Evolutionary conservation across 345 rosid genomes (phyloP).

Genomic region (Hypericum perforatum): DNA sequence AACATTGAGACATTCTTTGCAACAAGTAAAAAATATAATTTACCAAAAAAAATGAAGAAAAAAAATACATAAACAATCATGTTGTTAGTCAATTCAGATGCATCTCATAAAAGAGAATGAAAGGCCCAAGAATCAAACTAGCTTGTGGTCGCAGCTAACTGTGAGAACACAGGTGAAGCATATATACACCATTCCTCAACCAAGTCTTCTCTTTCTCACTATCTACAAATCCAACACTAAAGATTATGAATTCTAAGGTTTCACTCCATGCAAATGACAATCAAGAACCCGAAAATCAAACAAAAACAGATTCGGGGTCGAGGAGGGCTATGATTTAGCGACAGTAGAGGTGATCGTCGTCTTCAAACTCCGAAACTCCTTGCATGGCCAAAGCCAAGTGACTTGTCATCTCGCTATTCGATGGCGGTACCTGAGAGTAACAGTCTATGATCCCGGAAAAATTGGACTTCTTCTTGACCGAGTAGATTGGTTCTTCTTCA

Average conservation of each 20-base stretch:
- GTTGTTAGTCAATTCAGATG: no score
- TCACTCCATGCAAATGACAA: constrained; percentile 14
- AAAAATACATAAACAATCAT: no score
- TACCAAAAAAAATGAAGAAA: no score
- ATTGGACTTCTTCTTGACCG: constrained; percentile 34
- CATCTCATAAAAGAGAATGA: no score
- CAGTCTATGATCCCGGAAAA: constrained; percentile 56
- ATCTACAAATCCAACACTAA: constrained; percentile 27
- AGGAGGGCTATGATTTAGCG: constrained; percentile 24
- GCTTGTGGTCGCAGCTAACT: no score
- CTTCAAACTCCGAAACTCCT: constrained; percentile 72
- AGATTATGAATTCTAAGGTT: constrained; percentile 13
- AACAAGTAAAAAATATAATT: no score
- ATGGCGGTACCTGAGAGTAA: constrained; percentile 46
- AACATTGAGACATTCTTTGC: no score
- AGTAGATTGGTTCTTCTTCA: constrained; percentile 29
- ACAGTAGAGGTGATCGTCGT: constrained; percentile 40
- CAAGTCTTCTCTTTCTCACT: constrained; percentile 11
- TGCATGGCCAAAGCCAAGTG: constrained; percentile 87
- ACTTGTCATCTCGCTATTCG: constrained; percentile 68
- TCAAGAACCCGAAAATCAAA: not conserved
- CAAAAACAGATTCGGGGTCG: constrained; percentile 1
- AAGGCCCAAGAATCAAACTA: no score
- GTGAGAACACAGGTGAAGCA: constrained; percentile 3
- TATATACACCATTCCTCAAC: constrained; percentile 26